A percentile compares a stretch with the other conserved stretches of the same genome.
Evolutionary conservation across 2,329 filamentous ascomycete species (phyloP).

Genomic region (Byssothecium circinans): DNA sequence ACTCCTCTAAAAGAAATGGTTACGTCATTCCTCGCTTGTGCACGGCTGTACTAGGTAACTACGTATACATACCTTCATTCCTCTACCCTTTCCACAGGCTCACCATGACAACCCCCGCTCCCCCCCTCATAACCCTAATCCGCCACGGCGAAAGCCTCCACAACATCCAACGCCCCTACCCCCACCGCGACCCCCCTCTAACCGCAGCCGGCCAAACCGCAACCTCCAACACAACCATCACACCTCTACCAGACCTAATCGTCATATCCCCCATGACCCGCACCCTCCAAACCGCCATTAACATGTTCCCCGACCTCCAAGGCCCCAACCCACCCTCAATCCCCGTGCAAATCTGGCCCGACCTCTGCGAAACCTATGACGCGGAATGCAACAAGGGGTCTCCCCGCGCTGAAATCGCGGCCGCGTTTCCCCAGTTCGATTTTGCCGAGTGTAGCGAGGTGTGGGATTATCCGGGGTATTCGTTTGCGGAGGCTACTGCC

Average conservation of each 20-base stretch:
- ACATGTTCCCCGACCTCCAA: constrained; percentile 18
- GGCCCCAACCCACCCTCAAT: not conserved
- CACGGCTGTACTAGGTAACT: not conserved
- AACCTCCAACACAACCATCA: constrained; percentile 13
- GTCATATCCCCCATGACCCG: constrained; percentile 29
- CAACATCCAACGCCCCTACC: constrained; percentile 19
- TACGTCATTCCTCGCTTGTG: constrained; percentile 1
- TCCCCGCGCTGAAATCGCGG: constrained; percentile 11
- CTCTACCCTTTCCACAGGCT: not conserved
- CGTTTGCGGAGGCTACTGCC: constrained; percentile 5
- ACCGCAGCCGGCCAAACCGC: constrained; percentile 14
- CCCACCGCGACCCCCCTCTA: constrained; percentile 22
- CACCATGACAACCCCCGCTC: not conserved
- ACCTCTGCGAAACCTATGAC: constrained; percentile 24
- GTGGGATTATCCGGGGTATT: constrained; percentile 21
- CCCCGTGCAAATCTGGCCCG: constrained; percentile 22
- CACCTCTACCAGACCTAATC: constrained; percentile 17
- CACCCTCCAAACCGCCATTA: constrained; percentile 26
- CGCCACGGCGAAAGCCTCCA: constrained; percentile 26
- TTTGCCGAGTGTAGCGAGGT: constrained; percentile 15
- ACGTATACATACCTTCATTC: not conserved
- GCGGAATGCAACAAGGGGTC: constrained; percentile 19
- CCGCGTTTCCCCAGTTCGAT: constrained; percentile 19
- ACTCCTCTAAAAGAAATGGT: not conserved
- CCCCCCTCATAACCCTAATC: constrained; percentile 16